These are phyloP conservation scores for Margaritispora aquatica DNA, from an alignment of 495 filamentous ascomycete genomes.

Conservation along the genomic window DNA sequence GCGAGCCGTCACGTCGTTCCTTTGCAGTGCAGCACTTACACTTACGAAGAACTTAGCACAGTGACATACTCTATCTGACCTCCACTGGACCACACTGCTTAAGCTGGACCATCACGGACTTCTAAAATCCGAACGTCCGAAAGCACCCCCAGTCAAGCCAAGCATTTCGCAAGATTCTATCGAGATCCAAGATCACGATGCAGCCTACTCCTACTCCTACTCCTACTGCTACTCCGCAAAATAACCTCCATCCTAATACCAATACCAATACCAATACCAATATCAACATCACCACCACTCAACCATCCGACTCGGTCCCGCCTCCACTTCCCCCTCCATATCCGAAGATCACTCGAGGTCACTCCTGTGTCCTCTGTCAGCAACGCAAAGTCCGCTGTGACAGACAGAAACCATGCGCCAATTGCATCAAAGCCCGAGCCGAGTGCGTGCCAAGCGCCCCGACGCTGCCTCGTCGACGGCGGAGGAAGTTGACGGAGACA, in stretches of 20 bases:
- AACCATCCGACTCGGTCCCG: neutral
- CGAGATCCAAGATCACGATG: no score
- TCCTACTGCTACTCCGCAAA: no score
- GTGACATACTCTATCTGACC: no score
- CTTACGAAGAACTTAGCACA: no score
- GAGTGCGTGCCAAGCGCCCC: conserved; percentile 57
- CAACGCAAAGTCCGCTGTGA: conserved; percentile 65
- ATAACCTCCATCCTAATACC: no score
- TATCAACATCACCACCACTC: no score
- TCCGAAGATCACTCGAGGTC: conserved; percentile 25
- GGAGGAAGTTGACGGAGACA: conserved; percentile 45
- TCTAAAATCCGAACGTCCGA: neutral
- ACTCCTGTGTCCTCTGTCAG: conserved; percentile 60
- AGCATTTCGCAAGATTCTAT: neutral
- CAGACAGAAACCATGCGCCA: conserved; percentile 56
- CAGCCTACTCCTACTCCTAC: neutral
- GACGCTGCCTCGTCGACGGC: conserved; percentile 50
- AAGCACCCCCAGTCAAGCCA: neutral
- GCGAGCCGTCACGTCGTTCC: no score
- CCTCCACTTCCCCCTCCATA: neutral
- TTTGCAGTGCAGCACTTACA: no score
- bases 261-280: no score
- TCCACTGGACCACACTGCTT: no score
- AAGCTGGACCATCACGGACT: neutral
- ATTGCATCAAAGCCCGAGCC: conserved; percentile 54